A percentile compares a stretch with the other conserved stretches of the same genome.
Evolutionary conservation across 176 grass and related monocot genomes (phyloP).

Genomic region (Phoenix dactylifera): DNA sequence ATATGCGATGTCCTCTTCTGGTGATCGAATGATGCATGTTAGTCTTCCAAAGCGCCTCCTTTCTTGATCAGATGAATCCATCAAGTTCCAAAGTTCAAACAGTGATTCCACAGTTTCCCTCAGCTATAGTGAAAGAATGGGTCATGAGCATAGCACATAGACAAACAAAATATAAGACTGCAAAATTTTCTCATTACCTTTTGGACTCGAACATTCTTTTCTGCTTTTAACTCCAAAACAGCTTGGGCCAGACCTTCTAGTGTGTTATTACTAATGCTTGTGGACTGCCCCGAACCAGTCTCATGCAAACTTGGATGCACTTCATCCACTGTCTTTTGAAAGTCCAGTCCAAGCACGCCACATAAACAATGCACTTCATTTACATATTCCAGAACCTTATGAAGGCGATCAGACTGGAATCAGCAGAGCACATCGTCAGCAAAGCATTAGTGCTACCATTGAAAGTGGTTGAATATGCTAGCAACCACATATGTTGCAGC

Average conservation of each 20-base stretch:
- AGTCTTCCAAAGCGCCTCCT: slow-evolving; percentile 52
- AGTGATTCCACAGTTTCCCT: slow-evolving; percentile 73
- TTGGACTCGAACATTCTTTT: slow-evolving; percentile 52
- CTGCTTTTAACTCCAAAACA: slow-evolving; percentile 61
- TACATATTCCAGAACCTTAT: slow-evolving; percentile 74
- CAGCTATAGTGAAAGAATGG: slow-evolving; percentile 38
- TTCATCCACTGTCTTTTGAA: slow-evolving; percentile 57
- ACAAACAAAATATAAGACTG: slow-evolving; percentile 10
- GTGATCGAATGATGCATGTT: slow-evolving; percentile 44
- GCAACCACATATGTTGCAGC: too few species aligned
- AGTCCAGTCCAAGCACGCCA: slow-evolving; percentile 70
- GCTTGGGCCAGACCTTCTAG: slow-evolving; percentile 60
- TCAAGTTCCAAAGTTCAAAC: slow-evolving; percentile 86
- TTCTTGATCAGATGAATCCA: slow-evolving; percentile 85
- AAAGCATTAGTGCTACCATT: neutral
- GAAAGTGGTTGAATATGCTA: neutral
- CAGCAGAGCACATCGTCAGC: neutral
- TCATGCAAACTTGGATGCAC: slow-evolving; percentile 91
- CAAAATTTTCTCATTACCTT: slow-evolving; percentile 42
- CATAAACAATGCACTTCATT: slow-evolving; percentile 91
- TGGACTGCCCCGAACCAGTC: slow-evolving; percentile 49
- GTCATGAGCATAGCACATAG: neutral
- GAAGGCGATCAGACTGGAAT: slow-evolving; percentile 82
- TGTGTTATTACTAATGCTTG: slow-evolving; percentile 74
- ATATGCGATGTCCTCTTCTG: slow-evolving; percentile 60